Base-by-base conservation (phyloP, 352 stramenopile genomes). In the Phytophthora litchii region DNA sequence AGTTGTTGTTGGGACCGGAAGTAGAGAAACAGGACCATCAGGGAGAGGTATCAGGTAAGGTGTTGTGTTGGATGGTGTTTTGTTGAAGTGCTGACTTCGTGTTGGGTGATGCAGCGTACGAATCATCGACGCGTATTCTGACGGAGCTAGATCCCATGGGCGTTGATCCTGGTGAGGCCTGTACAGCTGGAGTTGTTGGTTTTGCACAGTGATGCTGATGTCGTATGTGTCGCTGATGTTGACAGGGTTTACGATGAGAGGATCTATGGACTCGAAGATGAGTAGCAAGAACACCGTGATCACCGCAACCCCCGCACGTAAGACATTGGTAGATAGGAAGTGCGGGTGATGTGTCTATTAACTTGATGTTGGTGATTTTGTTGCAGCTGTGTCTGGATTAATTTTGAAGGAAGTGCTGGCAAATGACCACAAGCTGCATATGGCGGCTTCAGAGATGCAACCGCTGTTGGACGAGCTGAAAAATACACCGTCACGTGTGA, bases 361-460 rank as follows among this genome's bases (percentile, higher is more conserved):
- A 37, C n/a, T 42, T 35, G 16, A 11, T 14, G 23, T 3, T 45
- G 35, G 27, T 29, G 11, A 32, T 25, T 54, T 17, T 38, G 5
- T 12, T 48, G 5, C 27, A 59, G 54, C 37, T 35, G 43, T 57
- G 3, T 36, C 64, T 6, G 65, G 51, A 0, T 43, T 76, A 2
- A 14, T 72, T 29, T 34, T 72, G 6, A 87, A 77, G 36, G 78
- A 83, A 56, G 57, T 76, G 4, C 56, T 80, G 25, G 71, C 69
- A 12, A 80, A 86, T 19, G 74, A 88, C 2, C 78, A 84, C 14
- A 90, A 89, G 35, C 54, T 88, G 41, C 72, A 67, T 43, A 90
- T 89, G 77, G 72, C 70, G 0, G 62, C 41, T 3, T 79, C 72
- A 1, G 80, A 89, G 50, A 74, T 92, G 16, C 65, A 89, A 49